These are phyloP conservation scores for Microdochium bolleyi DNA, from an alignment of 2,329 filamentous ascomycete species.

Conservation along the genomic window DNA sequence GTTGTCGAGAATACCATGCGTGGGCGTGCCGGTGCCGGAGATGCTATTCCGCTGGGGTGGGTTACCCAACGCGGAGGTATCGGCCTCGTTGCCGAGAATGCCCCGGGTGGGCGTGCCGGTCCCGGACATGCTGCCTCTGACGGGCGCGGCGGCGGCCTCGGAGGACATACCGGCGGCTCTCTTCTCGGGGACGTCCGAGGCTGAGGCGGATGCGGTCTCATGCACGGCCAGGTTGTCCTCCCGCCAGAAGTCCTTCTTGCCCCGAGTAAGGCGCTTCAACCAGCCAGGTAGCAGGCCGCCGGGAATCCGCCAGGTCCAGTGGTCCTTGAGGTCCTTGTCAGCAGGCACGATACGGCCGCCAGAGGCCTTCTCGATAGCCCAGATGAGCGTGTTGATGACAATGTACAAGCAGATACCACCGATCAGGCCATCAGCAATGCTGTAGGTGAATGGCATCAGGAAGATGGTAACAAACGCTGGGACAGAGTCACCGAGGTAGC, in stretches of 20 bases:
- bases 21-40: background rate
- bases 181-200: slow-evolving; percentile 6
- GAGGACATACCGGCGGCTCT: background rate
- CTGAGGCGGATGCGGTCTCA: slow-evolving; percentile 8
- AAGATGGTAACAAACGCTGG: slow-evolving; percentile 79
- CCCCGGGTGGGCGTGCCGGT: background rate
- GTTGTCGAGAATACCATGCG: background rate
- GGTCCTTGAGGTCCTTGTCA: slow-evolving; percentile 70
- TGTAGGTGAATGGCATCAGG: slow-evolving; percentile 86
- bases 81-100: background rate
- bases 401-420: slow-evolving; percentile 72
- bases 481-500: slow-evolving; percentile 74
- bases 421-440: slow-evolving; percentile 80
- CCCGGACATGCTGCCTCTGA: background rate
- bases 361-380: slow-evolving; percentile 57
- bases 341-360: slow-evolving; percentile 64
- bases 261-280: slow-evolving; percentile 53
- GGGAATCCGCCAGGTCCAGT: slow-evolving; percentile 70
- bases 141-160: background rate
- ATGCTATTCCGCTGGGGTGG: background rate
- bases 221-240: slow-evolving; percentile 19
- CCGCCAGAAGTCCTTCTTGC: slow-evolving; percentile 70
- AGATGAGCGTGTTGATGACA: slow-evolving; percentile 64
- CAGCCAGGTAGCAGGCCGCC: slow-evolving; percentile 71
- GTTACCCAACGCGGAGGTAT: background rate